Conservation (phyloP, 2,329 filamentous ascomycete genomes). For the Alternaria rosae region DNA sequence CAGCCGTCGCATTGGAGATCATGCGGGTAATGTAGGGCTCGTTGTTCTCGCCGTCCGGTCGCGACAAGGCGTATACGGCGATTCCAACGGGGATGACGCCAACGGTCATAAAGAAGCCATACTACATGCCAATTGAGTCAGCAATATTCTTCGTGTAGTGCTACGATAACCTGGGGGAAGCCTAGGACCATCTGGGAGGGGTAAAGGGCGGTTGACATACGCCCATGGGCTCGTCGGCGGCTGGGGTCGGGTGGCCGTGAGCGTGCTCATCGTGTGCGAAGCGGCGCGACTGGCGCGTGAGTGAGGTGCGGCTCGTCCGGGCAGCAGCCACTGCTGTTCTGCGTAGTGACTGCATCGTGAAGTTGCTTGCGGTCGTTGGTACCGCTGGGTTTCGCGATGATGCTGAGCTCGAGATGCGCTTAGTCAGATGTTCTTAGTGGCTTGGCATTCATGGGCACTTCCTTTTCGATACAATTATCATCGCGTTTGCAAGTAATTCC, state of each 20-base stretch:
- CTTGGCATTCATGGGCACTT: conserved; percentile 12
- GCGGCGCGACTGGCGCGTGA: conserved; percentile 52
- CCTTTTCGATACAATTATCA: background rate
- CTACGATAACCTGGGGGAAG: background rate
- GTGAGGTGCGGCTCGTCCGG: conserved; percentile 45
- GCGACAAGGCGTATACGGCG: conserved; percentile 56
- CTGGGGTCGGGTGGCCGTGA: conserved; percentile 45
- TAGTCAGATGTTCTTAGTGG: conserved; percentile 17
- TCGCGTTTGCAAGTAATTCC: background rate
- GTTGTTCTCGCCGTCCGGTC: conserved; percentile 49
- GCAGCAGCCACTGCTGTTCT: conserved; percentile 54
- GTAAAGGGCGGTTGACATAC: conserved; percentile 51
- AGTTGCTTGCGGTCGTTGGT: conserved; percentile 32
- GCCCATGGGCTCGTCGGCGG: conserved; percentile 59
- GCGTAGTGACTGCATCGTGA: conserved; percentile 56
- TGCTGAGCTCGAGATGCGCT: conserved; percentile 35
- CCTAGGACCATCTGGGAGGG: background rate
- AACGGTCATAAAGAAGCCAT: conserved; percentile 58
- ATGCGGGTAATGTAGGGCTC: conserved; percentile 56
- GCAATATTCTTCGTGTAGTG: conserved; percentile 6
- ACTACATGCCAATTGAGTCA: conserved; percentile 43
- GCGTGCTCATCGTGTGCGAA: conserved; percentile 49
- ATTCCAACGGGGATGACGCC: conserved; percentile 55
- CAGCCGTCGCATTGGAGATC: conserved; percentile 63
- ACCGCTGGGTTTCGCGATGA: conserved; percentile 30